Conservation (phyloP, 2,329 filamentous ascomycete genomes). For the Fusarium staphyleae region DNA sequence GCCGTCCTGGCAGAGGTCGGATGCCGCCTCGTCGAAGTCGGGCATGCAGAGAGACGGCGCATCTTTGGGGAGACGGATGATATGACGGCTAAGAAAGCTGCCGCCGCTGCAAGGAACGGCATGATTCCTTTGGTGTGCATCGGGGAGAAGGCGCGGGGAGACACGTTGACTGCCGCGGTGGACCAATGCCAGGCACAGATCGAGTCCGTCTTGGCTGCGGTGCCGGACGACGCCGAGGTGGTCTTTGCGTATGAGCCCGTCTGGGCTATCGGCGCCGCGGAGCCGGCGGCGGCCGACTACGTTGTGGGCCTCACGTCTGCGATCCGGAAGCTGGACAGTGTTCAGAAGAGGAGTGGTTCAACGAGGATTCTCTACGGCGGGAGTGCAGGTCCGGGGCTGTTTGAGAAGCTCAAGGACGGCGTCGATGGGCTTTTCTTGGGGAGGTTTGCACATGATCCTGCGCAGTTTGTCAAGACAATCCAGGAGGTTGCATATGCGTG, state of each 20-base stretch:
- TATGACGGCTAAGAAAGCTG: conserved; percentile 71
- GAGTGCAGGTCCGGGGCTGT: conserved; percentile 81
- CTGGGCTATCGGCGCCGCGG: conserved; percentile 81
- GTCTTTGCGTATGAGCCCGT: conserved; percentile 88
- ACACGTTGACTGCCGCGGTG: conserved; percentile 64
- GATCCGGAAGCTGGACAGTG: conserved; percentile 62
- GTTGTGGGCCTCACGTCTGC: conserved; percentile 74
- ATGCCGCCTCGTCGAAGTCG: conserved; percentile 76
- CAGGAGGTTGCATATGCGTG: conserved; percentile 67
- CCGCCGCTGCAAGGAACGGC: conserved; percentile 70
- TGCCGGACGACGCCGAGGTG: conserved; percentile 70
- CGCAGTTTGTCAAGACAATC: conserved; percentile 75
- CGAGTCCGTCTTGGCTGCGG: conserved; percentile 64
- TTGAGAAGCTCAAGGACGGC: conserved; percentile 68
- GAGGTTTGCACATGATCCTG: conserved; percentile 79
- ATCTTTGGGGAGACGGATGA: conserved; percentile 79
- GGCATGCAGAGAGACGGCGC: conserved; percentile 78
- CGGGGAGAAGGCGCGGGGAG: conserved; percentile 67
- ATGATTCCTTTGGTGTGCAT: conserved; percentile 83
- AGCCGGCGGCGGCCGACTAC: conserved; percentile 75
- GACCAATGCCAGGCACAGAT: conserved; percentile 73
- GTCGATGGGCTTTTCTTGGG: conserved; percentile 85
- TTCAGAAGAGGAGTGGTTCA: conserved; percentile 58
- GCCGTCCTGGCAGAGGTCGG: conserved; percentile 71
- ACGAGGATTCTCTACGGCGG: conserved; percentile 82